phyloP scores from a whole-genome alignment of 1,284 basidiomycete species.

The Tilletiaria anomala region DNA sequence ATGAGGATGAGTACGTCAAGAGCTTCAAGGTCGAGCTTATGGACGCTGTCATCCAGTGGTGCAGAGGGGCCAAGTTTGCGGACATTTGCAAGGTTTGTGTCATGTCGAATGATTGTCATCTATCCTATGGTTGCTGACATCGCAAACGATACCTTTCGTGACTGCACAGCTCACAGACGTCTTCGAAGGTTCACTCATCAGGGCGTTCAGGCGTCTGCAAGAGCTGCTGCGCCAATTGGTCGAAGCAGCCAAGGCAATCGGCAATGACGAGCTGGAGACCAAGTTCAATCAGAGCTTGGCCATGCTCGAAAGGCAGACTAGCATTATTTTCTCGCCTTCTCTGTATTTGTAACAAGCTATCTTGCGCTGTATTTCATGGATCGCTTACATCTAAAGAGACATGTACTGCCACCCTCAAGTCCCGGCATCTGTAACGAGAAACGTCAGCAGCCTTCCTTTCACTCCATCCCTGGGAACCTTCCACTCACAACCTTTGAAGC shows the following conservation, averaged over 20 bases:
- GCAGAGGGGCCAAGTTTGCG: constrained; percentile 84
- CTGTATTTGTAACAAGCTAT: constrained; percentile 8
- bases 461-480: too few species aligned
- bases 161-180: constrained; percentile 83
- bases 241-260: constrained; percentile 85
- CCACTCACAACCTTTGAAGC: too few species aligned
- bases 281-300: constrained; percentile 29
- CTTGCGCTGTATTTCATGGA: too few species aligned
- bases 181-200: constrained; percentile 69
- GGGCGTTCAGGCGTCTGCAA: constrained; percentile 81
- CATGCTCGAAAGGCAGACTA: constrained; percentile 31
- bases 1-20: constrained; percentile 87
- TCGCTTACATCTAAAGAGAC: too few species aligned
- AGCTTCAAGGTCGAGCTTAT: constrained; percentile 97
- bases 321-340: constrained; percentile 35
- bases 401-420: too few species aligned
- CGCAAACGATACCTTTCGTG: neutral
- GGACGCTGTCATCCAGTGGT: constrained; percentile 95
- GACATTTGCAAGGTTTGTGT: constrained; percentile 75
- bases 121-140: neutral
- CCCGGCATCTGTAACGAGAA: too few species aligned
- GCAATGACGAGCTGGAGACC: constrained; percentile 68
- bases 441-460: too few species aligned
- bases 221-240: constrained; percentile 92
- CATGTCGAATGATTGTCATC: neutral